Base-by-base conservation (phyloP, 2,329 filamentous ascomycete species). In the Mycosphaerella sp. region DNA sequence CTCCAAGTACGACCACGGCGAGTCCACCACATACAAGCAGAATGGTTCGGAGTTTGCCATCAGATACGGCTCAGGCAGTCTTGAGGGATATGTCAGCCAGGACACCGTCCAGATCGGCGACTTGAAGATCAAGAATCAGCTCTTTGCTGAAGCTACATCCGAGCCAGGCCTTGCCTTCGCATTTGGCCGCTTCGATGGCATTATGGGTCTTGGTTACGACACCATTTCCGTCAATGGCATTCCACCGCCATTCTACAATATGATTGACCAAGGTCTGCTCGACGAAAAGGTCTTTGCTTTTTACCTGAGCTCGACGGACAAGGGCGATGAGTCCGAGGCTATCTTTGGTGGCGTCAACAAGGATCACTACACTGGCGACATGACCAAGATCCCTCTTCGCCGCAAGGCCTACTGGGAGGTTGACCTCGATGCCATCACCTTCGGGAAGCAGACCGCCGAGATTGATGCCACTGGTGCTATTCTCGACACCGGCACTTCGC, bases 391-490 rank as follows among this genome's bases (percentile, higher is more conserved):
- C 62, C 93, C 93, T 49, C 82, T 98, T 63, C 88, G 93, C 72
- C 88, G 93, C 70, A 97, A 97, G 85, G 93, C 93, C 44, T 98
- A 98, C 81, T 98, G 93, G 93, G 93, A 98, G 80, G 91, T 98
- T 50, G 90, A 97, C 66, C 84, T 98, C 56, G 85, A 97, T 66
- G 79, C 89, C 59, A 93, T 98, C 74, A 83, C 86, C 50, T 89
- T 96, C 59, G 94, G 93, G 64, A 80, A 90, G 47, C 81, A 87
- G 67, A 84, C 82, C 60, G 90, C 90, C 55, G 86, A 95, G 71
- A 84, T 97, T 59, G 91, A 97, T 60, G 82, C 88, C 78, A 96
- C 89, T 53, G 94, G 93, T 75, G 88, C 89, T 64, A 96, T 98
- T 60, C 87, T 98, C 55, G 93, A 98, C 79, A 98, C 93, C 50